These are phyloP conservation scores for Borovskyia barvae DNA, from an alignment of 208 protist genomes.

Conservation along the genomic window DNA sequence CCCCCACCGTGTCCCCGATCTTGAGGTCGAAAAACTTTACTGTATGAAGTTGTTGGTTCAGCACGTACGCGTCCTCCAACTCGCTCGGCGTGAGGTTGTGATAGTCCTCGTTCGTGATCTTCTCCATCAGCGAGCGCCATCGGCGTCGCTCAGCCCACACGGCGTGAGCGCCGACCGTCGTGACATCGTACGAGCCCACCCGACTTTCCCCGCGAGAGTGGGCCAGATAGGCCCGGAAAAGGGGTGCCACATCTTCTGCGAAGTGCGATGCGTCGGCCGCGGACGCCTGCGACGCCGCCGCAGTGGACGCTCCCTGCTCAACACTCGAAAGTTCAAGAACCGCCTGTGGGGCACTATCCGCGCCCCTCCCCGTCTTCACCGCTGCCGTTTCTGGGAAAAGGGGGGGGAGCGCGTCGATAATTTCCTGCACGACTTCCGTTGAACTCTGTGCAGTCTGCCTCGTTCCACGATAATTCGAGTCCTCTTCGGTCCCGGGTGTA, in stretches of 20 bases:
- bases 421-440: conserved; percentile 21
- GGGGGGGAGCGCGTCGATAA: conserved; percentile 30
- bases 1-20: conserved; percentile 77
- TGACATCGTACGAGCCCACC: conserved; percentile 57
- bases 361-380: not conserved
- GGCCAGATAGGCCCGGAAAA: conserved; percentile 64
- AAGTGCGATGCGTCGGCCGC: not conserved
- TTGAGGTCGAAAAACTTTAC: conserved; percentile 88
- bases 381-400: conserved; percentile 16
- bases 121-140: conserved; percentile 80
- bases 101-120: conserved; percentile 74
- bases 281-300: not conserved
- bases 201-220: conserved; percentile 56
- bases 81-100: conserved; percentile 55
- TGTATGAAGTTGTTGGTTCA: conserved; percentile 82
- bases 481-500: not conserved
- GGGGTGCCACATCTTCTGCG: conserved; percentile 50
- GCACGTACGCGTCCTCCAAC: conserved; percentile 48
- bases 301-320: not conserved
- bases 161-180: conserved; percentile 39
- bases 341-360: not conserved
- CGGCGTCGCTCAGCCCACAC: conserved; percentile 52
- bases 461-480: not conserved
- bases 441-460: conserved; percentile 1
- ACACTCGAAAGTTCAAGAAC: not conserved